Evolutionary conservation across 2,329 filamentous ascomycete species (phyloP).

Genomic region (Colletotrichum phormii): DNA sequence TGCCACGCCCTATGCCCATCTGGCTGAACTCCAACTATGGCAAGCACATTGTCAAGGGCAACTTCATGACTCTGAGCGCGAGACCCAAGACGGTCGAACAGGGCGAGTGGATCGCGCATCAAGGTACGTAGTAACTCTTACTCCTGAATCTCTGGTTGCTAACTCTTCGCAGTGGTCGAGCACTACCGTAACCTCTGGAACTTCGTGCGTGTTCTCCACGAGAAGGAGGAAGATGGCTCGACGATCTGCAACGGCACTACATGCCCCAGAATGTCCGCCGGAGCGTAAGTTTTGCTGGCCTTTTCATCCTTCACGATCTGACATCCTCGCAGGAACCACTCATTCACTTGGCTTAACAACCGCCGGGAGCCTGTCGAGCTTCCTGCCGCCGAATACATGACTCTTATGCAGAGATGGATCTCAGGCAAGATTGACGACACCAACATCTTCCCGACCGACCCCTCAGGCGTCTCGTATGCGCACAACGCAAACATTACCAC

Average conservation of each 20-base stretch:
- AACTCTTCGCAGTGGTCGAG: slow-evolving; percentile 77
- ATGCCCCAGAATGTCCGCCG: slow-evolving; percentile 95
- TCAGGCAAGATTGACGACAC: slow-evolving; percentile 94
- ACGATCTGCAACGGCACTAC: slow-evolving; percentile 86
- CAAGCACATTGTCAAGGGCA: slow-evolving; percentile 93
- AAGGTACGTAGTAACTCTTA: slow-evolving; percentile 71
- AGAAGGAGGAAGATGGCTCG: slow-evolving; percentile 81
- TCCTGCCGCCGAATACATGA: slow-evolving; percentile 92
- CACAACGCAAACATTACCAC: slow-evolving; percentile 70
- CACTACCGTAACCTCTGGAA: slow-evolving; percentile 91
- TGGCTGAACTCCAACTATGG: slow-evolving; percentile 82
- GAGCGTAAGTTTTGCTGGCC: slow-evolving; percentile 74
- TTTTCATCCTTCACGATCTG: slow-evolving; percentile 4
- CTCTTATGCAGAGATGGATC: slow-evolving; percentile 97
- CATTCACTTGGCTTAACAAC: slow-evolving; percentile 95
- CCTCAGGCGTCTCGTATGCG: slow-evolving; percentile 74
- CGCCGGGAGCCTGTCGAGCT: slow-evolving; percentile 90
- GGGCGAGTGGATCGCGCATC: slow-evolving; percentile 95
- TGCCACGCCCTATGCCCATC: slow-evolving; percentile 75
- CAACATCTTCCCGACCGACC: slow-evolving; percentile 89
- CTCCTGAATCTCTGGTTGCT: neutral
- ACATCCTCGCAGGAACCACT: slow-evolving; percentile 74
- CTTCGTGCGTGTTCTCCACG: slow-evolving; percentile 89
- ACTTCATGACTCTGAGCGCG: slow-evolving; percentile 95
- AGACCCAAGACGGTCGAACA: slow-evolving; percentile 93